phyloP scores from a whole-genome alignment of 1,284 basidiomycete genomes.

The Pyrrhoderma lamaoense region DNA sequence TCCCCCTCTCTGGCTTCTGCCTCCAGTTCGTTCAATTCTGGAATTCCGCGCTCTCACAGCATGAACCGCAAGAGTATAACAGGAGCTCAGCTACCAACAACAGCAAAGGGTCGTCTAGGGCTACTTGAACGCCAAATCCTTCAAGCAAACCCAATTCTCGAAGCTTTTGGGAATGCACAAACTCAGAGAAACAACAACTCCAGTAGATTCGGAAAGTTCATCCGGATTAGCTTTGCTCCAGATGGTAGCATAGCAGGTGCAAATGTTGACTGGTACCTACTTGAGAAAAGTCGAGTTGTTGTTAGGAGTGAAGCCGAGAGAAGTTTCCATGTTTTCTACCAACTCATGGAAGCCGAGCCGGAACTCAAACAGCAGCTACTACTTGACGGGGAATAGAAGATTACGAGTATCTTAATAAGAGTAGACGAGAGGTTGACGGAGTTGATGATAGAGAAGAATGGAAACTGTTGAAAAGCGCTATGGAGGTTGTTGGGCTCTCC shows the following conservation, averaged over 20 bases:
- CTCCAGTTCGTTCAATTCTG: constrained; percentile 28
- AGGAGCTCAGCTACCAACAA: constrained; percentile 35
- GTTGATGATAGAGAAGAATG: constrained; percentile 92
- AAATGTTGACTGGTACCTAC: constrained; percentile 97
- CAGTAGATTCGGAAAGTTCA: constrained; percentile 97
- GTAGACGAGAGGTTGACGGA: constrained; percentile 86
- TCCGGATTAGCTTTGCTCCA: constrained; percentile 91
- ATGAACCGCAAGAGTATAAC: constrained; percentile 17
- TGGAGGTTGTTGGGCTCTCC: constrained; percentile 85
- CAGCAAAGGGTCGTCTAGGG: constrained; percentile 67
- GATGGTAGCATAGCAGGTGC: constrained; percentile 96
- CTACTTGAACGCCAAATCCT: constrained; percentile 94
- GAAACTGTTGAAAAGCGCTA: constrained; percentile 67
- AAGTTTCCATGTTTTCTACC: constrained; percentile 97
- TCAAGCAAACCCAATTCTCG: constrained; percentile 96
- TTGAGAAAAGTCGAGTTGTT: constrained; percentile 96
- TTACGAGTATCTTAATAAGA: constrained; percentile 90
- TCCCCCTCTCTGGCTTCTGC: constrained; percentile 44
- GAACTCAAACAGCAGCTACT: constrained; percentile 72
- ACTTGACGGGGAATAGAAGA: constrained; percentile 73
- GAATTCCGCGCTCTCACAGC: constrained; percentile 22
- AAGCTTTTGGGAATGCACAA: constrained; percentile 98
- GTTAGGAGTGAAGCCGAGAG: constrained; percentile 85
- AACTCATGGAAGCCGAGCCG: constrained; percentile 66
- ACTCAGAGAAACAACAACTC: constrained; percentile 99